phyloP scores from a whole-genome alignment of 176 grass and related monocot species.

The Pontederia paniculata region DNA sequence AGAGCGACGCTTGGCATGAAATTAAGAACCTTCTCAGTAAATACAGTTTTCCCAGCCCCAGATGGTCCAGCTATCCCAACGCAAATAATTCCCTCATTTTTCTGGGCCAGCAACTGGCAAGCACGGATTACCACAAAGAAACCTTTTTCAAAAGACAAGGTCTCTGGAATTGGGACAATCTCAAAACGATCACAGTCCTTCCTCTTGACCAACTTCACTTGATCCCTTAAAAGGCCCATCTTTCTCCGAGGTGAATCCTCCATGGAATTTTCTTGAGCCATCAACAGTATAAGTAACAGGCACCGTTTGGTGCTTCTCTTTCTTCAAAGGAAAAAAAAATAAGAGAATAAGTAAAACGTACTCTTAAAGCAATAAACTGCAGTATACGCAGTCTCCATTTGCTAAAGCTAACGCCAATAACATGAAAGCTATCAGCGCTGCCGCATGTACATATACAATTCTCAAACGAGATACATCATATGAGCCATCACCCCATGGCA shows the following conservation, averaged over 20 bases:
- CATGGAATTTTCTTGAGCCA: slow-evolving; percentile 45
- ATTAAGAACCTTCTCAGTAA: slow-evolving; percentile 91
- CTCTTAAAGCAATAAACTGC: too few relatives aligned
- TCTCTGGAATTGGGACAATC: slow-evolving; percentile 59
- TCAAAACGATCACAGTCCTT: slow-evolving; percentile 73
- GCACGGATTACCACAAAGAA: slow-evolving; percentile 86
- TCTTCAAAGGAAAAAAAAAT: too few relatives aligned
- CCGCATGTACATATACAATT: too few relatives aligned
- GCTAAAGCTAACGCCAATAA: too few relatives aligned
- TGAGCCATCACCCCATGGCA: too few relatives aligned
- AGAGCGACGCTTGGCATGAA: slow-evolving; percentile 78
- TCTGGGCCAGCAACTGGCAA: slow-evolving; percentile 67
- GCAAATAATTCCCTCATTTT: slow-evolving; percentile 79
- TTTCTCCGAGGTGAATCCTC: slow-evolving; percentile 47
- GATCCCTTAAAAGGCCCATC: slow-evolving; percentile 71
- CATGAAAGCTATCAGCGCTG: too few relatives aligned
- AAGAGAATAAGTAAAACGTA: too few relatives aligned
- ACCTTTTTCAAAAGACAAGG: slow-evolving; percentile 90
- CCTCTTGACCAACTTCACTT: slow-evolving; percentile 63
- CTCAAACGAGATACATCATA: too few relatives aligned
- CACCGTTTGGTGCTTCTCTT: too few relatives aligned
- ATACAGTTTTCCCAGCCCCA: slow-evolving; percentile 89
- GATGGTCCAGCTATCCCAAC: slow-evolving; percentile 84
- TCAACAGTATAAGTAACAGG: slow-evolving; percentile 1
- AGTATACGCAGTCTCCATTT: too few relatives aligned